Base-by-base conservation (phyloP, 148 eudicot genomes). In the Rhododendron ovatum region DNA sequence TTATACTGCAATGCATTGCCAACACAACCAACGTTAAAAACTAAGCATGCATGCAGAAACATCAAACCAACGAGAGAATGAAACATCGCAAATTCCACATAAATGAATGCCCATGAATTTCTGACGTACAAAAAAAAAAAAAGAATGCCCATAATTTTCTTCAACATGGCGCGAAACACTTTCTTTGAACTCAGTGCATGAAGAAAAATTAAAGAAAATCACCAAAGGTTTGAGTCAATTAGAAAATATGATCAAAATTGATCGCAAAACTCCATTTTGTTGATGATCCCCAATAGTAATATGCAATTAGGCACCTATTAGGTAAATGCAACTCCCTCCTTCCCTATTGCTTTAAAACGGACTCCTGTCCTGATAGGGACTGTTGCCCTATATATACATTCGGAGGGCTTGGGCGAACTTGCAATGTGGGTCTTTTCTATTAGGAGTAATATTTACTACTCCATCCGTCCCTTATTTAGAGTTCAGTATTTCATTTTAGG, bases 1-100 rank as follows among this genome's bases (percentile, higher is more conserved):
- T 93, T 93, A 59, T 80, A 87, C 98, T 95, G 92, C 75, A 33
- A 85, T 78, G 83, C 89, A 86, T n/a, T 39, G 15, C 12, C 26
- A 80, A 53, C 37, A 47, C 26, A 78, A 78, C 51, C 26, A 43
- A 22, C 53, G 14, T 24, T 47, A 78, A 78, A 78, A 9, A 18
- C 81, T 39, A 17, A 37, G 48, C 48, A 74, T 4, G 45, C 41
- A 33, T 33, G 78, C 22, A 35, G 41, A 30, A 35, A 35, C 43
- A 74, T 17, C 48, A 76, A 76, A 76, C 79, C 79, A 76, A 26
- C 79, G 18, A 37, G 79, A 39, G 11, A 39, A 76, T 39, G 79
- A 76, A 37, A 18, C 5, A 39, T 37, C 4, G 2, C 6, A 48
- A 48, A 47, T 78, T 78, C 13, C n/a, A 1, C 3, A 4, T 6